Evolutionary conservation across 345 rosid genomes (phyloP).

Genomic region (Cardiospermum halicacabum): DNA sequence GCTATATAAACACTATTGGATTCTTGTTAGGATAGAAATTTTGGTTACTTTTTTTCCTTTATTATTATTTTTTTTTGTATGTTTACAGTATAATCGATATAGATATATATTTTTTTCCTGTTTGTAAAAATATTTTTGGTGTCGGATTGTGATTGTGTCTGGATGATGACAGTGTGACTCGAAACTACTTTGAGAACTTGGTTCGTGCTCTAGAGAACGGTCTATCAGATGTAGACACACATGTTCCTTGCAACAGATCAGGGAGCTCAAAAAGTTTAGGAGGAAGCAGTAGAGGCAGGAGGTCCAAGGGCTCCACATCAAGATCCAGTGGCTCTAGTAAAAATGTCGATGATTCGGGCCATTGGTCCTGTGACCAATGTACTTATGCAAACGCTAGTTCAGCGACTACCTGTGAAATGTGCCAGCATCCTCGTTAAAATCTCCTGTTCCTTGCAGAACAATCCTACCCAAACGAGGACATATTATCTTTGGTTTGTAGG

Average conservation of each 20-base stretch:
- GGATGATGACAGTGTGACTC: constrained; percentile 54
- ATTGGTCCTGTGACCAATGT: constrained; percentile 79
- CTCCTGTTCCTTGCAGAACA: background rate
- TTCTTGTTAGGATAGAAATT: too few relatives aligned
- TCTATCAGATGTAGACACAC: constrained; percentile 64
- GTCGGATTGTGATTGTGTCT: background rate
- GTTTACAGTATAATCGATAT: too few relatives aligned
- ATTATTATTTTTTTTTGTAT: too few relatives aligned
- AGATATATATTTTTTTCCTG: too few relatives aligned
- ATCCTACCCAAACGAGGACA: constrained; percentile 3
- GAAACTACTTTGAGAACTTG: constrained; percentile 78
- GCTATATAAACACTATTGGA: too few relatives aligned
- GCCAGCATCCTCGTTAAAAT: constrained; percentile 47
- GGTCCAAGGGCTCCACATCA: constrained; percentile 53
- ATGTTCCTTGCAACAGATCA: constrained; percentile 46
- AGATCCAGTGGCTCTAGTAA: constrained; percentile 45
- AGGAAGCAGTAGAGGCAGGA: constrained; percentile 28
- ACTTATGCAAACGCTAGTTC: constrained; percentile 56
- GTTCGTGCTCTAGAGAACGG: constrained; percentile 83
- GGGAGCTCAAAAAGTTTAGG: constrained; percentile 45
- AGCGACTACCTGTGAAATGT: constrained; percentile 60
- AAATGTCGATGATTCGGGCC: constrained; percentile 44
- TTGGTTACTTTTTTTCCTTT: too few relatives aligned
- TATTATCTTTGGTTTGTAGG: constrained; percentile 5
- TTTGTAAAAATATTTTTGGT: background rate